Evolutionary conservation across 768 basidiomycete species (phyloP), one percentile per base, ranked within the genome.

Genomic region (Tylopilus rubrobrunneus): DNA sequence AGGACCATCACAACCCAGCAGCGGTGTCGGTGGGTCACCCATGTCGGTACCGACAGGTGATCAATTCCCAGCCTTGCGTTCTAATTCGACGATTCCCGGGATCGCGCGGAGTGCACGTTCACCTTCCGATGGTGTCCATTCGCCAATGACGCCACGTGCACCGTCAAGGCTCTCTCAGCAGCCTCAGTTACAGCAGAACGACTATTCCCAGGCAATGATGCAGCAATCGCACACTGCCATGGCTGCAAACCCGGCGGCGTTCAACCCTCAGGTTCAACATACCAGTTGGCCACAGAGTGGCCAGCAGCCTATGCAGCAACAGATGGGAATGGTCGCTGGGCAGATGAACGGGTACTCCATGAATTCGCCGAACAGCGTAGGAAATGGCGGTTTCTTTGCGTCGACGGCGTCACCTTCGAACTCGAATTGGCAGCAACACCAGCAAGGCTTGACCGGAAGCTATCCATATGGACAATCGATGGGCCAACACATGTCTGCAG

Each of bases 41-140:
- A 73, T 73, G 67, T 68, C 81, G 17, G 60, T 49, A 67, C 57
- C 74, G 31, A 62, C 74, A 50, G 71, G 71, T 46, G 66, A 70
- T 60, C 70, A 74, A 51, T 79, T 80, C 53, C 76, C 81, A 12
- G 73, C 75, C 6, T 69, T 85, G 29, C 76, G 83, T 19, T 84
- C 84, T 40, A 85, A 82, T 62, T 71, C 76, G 40, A 68, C 80
- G 21, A 84, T 89, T 49, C 86, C 86, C 0, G 87, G 87, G 12
- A 90, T 90, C 49, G 85, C 87, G 21, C 76, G 88, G 61, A 88
- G 83, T 59, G 80, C 82, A 47, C 77, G 87, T 51, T 89, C 88
- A 40, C 88, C 88, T n/a, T 83, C 86, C 17, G 87, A 89, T 55
- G 73, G 77, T 34, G 72, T 74, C 3, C 73, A 73, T 51, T 78